Evolutionary conservation across 306 rosid genomes (phyloP), one percentile per base, ranked within the genome.

Genomic region (Alnus rubra): DNA sequence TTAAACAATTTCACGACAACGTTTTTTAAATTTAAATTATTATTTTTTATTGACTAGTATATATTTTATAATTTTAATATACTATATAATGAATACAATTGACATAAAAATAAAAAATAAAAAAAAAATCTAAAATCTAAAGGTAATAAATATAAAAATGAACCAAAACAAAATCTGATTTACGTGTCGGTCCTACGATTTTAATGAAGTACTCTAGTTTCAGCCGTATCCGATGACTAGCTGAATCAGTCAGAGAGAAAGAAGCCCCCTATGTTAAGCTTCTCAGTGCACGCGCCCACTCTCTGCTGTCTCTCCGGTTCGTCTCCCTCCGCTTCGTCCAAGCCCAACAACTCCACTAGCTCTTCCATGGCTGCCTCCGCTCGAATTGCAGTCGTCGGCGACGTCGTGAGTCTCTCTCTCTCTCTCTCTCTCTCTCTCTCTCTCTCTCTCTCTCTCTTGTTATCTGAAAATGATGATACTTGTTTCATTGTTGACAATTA

Each of bases 301-400:
- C 10, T 80, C 52, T 84, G 76, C 52, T 73, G 49, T 14, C 74
- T 80, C 55, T 48, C 64, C 71, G 14, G 47, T 44, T 18, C 77
- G 9, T 50, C 87, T 54, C 62, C 75, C 73, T 73, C 72, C 77
- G 0, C 74, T 60, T 13, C 28, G 23, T 48, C 74, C 67, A 77
- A 62, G 69, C 64, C 78, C 79, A 56, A 33, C 80, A 31, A 37
- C 62, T 39, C 45, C 65, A 33, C 71, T 67, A 73, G 78, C 62
- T 63, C 89, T 78, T 73, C 91, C 84, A 94, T 92, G 97, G 90
- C 94, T 65, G 67, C 89, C 78, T 55, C 88, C 37, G 86, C 89
- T 80, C 95, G 98, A 54, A 88, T 92, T 19, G 97, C 87, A 37
- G 77, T 94, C 75, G 90, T 94, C 30, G 97, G 98, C 33, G 97